Base-by-base conservation (phyloP, 1,139 yeast genomes). In the Blastobotrys capitulatus region DNA sequence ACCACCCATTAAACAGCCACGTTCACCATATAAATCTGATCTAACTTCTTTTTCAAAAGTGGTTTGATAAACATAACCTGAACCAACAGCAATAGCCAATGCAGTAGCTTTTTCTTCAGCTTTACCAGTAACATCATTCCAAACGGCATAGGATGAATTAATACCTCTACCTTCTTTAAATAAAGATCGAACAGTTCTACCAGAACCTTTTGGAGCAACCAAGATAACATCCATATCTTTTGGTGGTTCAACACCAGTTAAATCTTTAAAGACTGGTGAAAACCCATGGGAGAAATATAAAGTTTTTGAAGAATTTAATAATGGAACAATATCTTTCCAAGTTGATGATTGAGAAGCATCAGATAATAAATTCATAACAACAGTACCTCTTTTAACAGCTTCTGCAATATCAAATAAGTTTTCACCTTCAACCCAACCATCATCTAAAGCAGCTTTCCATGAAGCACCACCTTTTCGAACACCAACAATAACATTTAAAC, bases 141-240 rank as follows among this genome's bases (percentile, higher is more conserved):
- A 92, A 71, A 94, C 97, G 63, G 97, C 97, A 76, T 87, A 72
- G 51, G 98, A 92, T 52, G 98, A 92, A 92, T 92, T 92, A 74
- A 92, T 92, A 82, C 98, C 98, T 79, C 98, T 90, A 72, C 98
- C 98, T 80, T 92, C 98, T 81, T 92, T 90, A 92, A 92, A 92
- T 69, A 92, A 80, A 59, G 97, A 84, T 81, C 98, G 87, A 66
- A 92, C 98, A 65, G 98, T 92, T 80, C 98, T 88, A 77, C 98
- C 98, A 60, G 97, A 90, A 73, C 98, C 98, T 86, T 92, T 92
- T 78, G 98, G 98, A 74, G 98, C 98, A 68, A 92, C 98, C 70
- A 92, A 81, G 76, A 92, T 92, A 64, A 90, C 97, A 71, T 92
- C 98, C 65, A 92, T 82, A 76, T 90, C 86, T 63, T 77, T 75